Evolutionary conservation across 78 protist genomes (phyloP).

Genomic region (Pigoraptor vietnamica): DNA sequence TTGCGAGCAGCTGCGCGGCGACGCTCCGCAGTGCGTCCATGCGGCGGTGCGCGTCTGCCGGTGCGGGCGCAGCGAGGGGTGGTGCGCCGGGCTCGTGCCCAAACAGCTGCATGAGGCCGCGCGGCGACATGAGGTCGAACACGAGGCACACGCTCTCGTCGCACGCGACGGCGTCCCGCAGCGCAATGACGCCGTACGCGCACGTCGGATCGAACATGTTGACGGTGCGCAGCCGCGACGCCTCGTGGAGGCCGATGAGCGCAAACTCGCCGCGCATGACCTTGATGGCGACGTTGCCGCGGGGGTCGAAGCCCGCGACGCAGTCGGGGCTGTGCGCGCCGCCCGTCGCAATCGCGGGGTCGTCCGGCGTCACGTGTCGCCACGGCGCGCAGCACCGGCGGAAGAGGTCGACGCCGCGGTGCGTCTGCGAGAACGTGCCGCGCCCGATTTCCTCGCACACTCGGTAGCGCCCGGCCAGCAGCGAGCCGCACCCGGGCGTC

Average conservation of each 20-base stretch:
- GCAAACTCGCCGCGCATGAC: slow-evolving; percentile 70
- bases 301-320: neutral
- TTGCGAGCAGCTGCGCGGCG: slow-evolving; percentile 74
- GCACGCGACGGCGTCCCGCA: slow-evolving; percentile 41
- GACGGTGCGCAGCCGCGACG: slow-evolving; percentile 59
- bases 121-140: slow-evolving; percentile 55
- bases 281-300: slow-evolving; percentile 65
- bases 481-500: neutral
- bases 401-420: neutral
- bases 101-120: slow-evolving; percentile 68
- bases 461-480: neutral
- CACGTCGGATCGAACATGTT: neutral
- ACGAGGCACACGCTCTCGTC: slow-evolving; percentile 67
- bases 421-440: neutral
- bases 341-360: neutral
- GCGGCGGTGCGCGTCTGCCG: neutral
- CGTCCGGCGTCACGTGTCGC: neutral
- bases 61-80: neutral
- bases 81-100: slow-evolving; percentile 8
- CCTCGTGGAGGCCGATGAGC: slow-evolving; percentile 56
- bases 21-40: slow-evolving; percentile 34
- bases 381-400: neutral
- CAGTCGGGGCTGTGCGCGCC: neutral
- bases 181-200: neutral
- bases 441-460: neutral